Conservation (phyloP, 2,329 filamentous ascomycete genomes). For the Calonectria leucothoes region DNA sequence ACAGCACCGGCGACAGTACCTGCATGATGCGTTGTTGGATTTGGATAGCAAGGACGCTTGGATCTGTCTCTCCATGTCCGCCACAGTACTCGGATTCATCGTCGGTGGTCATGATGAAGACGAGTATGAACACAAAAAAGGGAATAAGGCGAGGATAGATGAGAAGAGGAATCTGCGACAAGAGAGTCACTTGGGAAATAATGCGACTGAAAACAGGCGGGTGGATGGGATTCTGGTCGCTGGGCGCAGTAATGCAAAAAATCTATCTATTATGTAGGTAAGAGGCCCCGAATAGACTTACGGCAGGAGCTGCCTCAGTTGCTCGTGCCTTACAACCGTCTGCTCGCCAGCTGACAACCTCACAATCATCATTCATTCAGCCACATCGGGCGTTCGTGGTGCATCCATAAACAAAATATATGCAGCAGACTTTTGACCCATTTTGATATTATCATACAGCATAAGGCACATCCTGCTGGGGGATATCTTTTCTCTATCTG, state of each 20-base stretch:
- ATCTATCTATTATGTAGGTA: conserved; percentile 3
- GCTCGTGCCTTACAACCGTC: not conserved
- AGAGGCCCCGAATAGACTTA: not conserved
- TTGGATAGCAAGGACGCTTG: conserved; percentile 36
- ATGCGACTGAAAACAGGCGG: not conserved
- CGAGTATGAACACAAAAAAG: not conserved
- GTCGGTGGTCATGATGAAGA: conserved; percentile 23
- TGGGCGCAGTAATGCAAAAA: not conserved
- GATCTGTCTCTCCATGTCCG: conserved; percentile 35
- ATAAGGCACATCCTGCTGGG: conserved; percentile 40
- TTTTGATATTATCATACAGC: conserved; percentile 53
- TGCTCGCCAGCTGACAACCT: not conserved
- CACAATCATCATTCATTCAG: conserved; percentile 6
- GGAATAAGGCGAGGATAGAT: not conserved
- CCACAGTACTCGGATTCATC: conserved; percentile 28
- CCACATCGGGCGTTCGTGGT: not conserved
- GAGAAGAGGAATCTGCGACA: not conserved
- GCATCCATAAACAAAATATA: conserved; percentile 14
- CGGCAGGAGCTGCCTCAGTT: conserved; percentile 4
- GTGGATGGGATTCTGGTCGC: not conserved
- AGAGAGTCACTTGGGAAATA: not conserved
- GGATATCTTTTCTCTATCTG: conserved; percentile 58
- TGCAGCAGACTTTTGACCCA: conserved; percentile 40
- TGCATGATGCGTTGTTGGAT: conserved; percentile 43
- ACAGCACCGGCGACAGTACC: conserved; percentile 22